Base-by-base conservation (phyloP, 140 eudicot species). In the Anethum foeniculum region DNA sequence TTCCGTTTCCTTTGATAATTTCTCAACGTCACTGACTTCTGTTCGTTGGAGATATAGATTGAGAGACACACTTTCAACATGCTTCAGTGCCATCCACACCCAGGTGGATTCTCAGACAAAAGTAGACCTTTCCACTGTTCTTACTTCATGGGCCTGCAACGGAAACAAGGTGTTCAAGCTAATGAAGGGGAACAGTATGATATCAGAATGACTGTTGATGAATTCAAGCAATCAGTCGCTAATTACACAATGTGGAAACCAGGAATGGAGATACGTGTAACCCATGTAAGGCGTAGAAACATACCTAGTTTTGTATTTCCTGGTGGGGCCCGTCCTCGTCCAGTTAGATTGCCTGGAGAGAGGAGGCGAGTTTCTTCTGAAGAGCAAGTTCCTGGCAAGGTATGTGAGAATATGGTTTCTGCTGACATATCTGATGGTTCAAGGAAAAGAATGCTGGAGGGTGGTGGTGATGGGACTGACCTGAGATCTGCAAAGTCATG, bases 61-160 rank as follows among this genome's bases (percentile, higher is more conserved):
- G 98, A 94, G 87, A 86, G 96, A 85, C 86, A 90, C 84, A 94
- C 98, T 47, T 85, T 79, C 65, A 88, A 89, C 84, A 88, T 90
- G 85, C 92, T 94, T 82, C 96, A 90, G 81, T 92, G 97, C 88
- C 98, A 95, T 77, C 99, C 99, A 48, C 90, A 95, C 82, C 99
- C 99, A 15, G 91, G 93, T 38, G 97, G 91, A 75, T 92, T 95
- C 77, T 77, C 93, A 6, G 97, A 95, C 75, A 83, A 84, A 83
- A 79, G 93, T 36, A 89, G 72, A 28, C 93, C 89, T 25, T 88
- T 86, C 47, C 95, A 84, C 75, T 88, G 89, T 78, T 86, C 90
- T 82, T 95, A 92, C 84, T 94, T 95, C 80, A 85, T 95, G 91
- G 97, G 99, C 51, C 90, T 92, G 58, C 95, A 89, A 69, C 82